Evolutionary conservation across 257 asterid genomes (phyloP).

Genomic region (Fraxinus americana): DNA sequence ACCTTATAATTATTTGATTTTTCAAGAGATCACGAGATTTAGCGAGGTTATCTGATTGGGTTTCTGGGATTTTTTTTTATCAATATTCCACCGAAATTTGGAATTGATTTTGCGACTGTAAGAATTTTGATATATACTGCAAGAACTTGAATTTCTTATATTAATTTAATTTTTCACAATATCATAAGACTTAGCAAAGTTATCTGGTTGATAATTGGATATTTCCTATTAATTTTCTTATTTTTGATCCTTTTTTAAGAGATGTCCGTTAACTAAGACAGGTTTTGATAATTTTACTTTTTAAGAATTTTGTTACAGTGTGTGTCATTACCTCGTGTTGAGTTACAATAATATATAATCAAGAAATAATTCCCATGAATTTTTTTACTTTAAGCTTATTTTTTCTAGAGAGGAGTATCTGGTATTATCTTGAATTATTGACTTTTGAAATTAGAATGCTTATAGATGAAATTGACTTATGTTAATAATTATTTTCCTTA

Average conservation of each 20-base stretch:
- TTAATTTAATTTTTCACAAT: too few species aligned
- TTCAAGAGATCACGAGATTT: background rate
- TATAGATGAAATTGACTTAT: background rate
- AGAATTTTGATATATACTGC: background rate
- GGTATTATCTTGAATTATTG: background rate
- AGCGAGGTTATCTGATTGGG: background rate
- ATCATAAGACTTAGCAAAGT: too few species aligned
- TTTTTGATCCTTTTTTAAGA: background rate
- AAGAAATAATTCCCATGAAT: background rate
- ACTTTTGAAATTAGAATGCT: background rate
- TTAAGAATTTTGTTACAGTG: background rate
- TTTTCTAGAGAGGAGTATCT: background rate
- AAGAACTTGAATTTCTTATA: background rate
- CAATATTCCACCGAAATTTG: too few species aligned
- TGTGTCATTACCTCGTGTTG: background rate
- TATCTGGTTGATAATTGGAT: too few species aligned
- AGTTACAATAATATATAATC: background rate
- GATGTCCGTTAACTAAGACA: too few species aligned
- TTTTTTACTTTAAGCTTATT: background rate
- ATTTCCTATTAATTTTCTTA: too few species aligned
- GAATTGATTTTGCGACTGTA: background rate
- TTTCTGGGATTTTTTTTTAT: background rate
- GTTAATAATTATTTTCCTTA: slow-evolving; percentile 1
- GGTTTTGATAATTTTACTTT: background rate
- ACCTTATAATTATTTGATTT: background rate